These are phyloP conservation scores for Neofusicoccum kwambonambiense DNA, from an alignment of 2,329 filamentous ascomycete genomes.

Conservation along the genomic window DNA sequence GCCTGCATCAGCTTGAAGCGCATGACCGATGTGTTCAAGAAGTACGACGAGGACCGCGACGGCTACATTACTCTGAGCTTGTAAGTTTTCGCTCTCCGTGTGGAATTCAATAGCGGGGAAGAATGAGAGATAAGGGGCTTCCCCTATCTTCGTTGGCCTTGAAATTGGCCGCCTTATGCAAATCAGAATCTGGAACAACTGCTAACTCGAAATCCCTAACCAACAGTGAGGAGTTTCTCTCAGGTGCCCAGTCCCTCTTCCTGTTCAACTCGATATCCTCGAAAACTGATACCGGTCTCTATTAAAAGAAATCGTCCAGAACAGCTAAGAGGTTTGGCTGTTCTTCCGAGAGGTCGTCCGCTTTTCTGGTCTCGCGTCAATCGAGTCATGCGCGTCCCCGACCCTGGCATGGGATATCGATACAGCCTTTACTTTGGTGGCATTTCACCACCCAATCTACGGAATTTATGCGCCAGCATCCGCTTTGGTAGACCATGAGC, in stretches of 20 bases:
- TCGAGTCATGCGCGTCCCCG: not conserved
- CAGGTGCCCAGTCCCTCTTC: constrained; percentile 56
- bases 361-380: not conserved
- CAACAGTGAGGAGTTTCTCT: constrained; percentile 52
- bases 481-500: too few species aligned
- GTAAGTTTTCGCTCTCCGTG: constrained; percentile 38
- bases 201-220: not conserved
- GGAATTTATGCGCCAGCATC: not conserved
- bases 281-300: constrained; percentile 51
- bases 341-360: not conserved
- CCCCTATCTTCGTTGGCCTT: not conserved
- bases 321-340: constrained; percentile 30
- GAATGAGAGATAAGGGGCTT: not conserved
- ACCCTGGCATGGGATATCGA: not conserved
- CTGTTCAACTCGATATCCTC: constrained; percentile 54
- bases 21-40: constrained; percentile 99
- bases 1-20: constrained; percentile 94
- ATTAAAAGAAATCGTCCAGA: constrained; percentile 45
- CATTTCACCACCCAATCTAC: not conserved
- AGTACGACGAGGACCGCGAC: constrained; percentile 95
- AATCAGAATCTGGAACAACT: not conserved
- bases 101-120: not conserved
- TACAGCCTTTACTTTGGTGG: not conserved
- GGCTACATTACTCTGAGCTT: constrained; percentile 68
- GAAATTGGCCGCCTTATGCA: not conserved